Evolutionary conservation across 2,329 filamentous ascomycete genomes (phyloP), one percentile per base, ranked within the genome.

Genomic region (Xylogone sp.): DNA sequence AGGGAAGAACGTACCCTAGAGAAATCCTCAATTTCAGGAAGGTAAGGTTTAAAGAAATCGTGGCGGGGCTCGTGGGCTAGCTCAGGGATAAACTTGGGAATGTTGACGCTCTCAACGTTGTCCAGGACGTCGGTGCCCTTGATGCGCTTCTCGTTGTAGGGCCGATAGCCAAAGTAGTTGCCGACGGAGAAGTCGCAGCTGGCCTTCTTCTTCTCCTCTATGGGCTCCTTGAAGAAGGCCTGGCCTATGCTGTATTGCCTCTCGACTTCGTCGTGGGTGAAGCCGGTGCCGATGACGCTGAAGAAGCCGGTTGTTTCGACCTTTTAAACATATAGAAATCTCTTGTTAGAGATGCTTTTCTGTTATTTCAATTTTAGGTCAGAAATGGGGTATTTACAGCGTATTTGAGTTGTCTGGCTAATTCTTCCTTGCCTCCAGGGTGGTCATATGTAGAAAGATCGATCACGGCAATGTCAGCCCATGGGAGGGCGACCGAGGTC

Each of bases 201-300:
- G 53, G 71, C 68, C 20, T 74, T 73, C 55, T 77, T 81, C 56
- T 78, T 78, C 61, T 84, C 79, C 19, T 80, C 75, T 0, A 72
- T 69, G 0, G 80, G 71, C 1, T 83, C 67, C 5, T 76, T 63
- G 59, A 83, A 83, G 53, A 84, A 75, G 29, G 77, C 71, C 51
- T 79, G 77, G 2, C 76, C 81, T 3, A 85, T 73, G 20, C 79
- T 78, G 54, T 83, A 84, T 53, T 84, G 81, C 8, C 71, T 68
- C 56, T 83, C 75, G 2, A 84, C 73, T 59, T 81, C 71, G 44
- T 82, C 79, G 59, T 83, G 78, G 1, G 66, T 69, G 24, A 84
- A 71, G 43, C 79, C 80, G 52, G 80, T 83, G 64, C 83, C 81
- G 49, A 75, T 76, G 29, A 84, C 74, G 54, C 83, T 82, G 67